Percentiles rank a stretch among this genome's conserved stretches.
Evolutionary conservation across 2,329 filamentous ascomycete species (phyloP).

Genomic region (Neoarthrinium moseri): DNA sequence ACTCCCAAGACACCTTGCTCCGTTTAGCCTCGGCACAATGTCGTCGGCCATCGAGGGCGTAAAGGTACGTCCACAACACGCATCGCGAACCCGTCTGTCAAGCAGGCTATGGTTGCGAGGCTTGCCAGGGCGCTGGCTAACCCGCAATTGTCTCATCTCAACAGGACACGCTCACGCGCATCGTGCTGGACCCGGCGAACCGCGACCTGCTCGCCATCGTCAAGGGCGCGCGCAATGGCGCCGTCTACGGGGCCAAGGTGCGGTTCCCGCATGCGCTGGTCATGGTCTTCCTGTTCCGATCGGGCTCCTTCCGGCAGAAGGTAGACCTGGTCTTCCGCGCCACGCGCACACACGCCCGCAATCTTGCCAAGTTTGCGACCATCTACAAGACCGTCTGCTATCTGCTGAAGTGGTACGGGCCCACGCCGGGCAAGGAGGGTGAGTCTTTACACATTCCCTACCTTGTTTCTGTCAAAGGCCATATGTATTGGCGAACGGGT

Average conservation of each 20-base stretch:
- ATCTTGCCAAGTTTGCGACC: conserved; percentile 86
- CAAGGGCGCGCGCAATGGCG: conserved; percentile 94
- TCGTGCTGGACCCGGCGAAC: conserved; percentile 80
- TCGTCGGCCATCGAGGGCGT: conserved; percentile 19
- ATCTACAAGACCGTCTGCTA: conserved; percentile 87
- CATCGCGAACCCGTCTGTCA: too few species aligned
- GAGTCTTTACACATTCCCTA: too few species aligned
- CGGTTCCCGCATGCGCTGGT: conserved; percentile 97
- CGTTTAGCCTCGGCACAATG: conserved; percentile 26
- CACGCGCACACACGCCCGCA: conserved; percentile 85
- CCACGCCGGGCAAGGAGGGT: conserved; percentile 60
- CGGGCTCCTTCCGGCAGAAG: conserved; percentile 83
- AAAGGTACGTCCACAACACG: conserved; percentile 9
- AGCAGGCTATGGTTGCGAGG: too few species aligned
- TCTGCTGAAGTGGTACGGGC: conserved; percentile 62
- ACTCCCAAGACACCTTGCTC: too few species aligned
- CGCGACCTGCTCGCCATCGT: conserved; percentile 81
- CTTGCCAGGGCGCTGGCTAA: too few species aligned
- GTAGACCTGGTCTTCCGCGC: conserved; percentile 74
- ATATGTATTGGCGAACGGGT: neutral
- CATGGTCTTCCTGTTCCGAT: conserved; percentile 96
- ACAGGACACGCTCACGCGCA: conserved; percentile 58
- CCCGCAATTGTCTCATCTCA: too few species aligned
- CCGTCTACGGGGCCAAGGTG: conserved; percentile 95
- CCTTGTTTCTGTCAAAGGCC: conserved; percentile 13